A percentile compares a stretch with the other conserved stretches of the same genome.
phyloP scores from a whole-genome alignment of 176 grass and related monocot species.

The Puya raimondii region DNA sequence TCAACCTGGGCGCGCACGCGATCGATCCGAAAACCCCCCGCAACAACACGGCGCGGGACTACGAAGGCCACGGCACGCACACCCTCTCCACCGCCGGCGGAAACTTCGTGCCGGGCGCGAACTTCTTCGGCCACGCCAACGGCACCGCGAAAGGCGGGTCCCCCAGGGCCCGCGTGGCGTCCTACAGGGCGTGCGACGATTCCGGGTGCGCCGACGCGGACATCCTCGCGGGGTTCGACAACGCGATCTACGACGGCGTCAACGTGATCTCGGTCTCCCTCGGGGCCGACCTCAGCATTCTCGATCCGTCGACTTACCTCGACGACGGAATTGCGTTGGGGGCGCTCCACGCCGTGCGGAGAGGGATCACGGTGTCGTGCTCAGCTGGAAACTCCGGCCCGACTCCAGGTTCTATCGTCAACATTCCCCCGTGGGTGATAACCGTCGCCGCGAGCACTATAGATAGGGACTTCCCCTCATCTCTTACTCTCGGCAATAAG shows the following conservation, averaged over 20 bases:
- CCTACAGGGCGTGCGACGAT: slow-evolving; percentile 64
- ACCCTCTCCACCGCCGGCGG: slow-evolving; percentile 74
- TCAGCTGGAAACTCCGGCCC: slow-evolving; percentile 70
- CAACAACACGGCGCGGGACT: slow-evolving; percentile 45
- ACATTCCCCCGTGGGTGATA: slow-evolving; percentile 60
- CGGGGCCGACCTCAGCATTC: slow-evolving; percentile 23
- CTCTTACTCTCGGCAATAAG: slow-evolving; percentile 36
- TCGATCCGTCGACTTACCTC: background rate
- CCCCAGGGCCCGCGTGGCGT: slow-evolving; percentile 38
- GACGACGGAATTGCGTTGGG: slow-evolving; percentile 42
- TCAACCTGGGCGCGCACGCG: slow-evolving; percentile 29
- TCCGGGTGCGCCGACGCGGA: slow-evolving; percentile 39
- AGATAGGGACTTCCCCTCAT: slow-evolving; percentile 56
- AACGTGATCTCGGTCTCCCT: slow-evolving; percentile 68
- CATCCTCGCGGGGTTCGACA: slow-evolving; percentile 59
- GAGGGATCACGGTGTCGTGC: slow-evolving; percentile 45
- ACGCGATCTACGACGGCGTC: slow-evolving; percentile 59
- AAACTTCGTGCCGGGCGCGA: slow-evolving; percentile 39
- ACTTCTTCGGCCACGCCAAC: slow-evolving; percentile 48
- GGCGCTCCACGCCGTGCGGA: slow-evolving; percentile 50
- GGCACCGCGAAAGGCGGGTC: slow-evolving; percentile 78
- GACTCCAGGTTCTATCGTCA: slow-evolving; percentile 24
- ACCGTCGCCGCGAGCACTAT: slow-evolving; percentile 73
- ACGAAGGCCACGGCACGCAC: slow-evolving; percentile 70
- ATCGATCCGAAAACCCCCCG: background rate